Evolutionary conservation across 805 yeast species (phyloP).

Genomic region (Candida anglica): DNA sequence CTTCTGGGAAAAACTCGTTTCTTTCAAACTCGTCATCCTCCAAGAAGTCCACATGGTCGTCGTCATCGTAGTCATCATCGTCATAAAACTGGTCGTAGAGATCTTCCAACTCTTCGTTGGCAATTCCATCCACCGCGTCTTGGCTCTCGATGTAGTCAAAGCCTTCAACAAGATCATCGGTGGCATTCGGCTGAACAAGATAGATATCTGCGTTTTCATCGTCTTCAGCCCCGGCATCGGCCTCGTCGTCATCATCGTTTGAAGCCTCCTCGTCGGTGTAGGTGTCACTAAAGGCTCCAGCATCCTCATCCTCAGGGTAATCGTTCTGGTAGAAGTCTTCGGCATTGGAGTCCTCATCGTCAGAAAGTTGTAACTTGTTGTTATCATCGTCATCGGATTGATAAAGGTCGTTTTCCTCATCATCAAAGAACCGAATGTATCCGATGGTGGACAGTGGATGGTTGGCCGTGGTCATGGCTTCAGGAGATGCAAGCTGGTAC

Average conservation of each 20-base stretch:
- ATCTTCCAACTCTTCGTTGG: slow-evolving; percentile 15
- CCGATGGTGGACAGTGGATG: slow-evolving; percentile 48
- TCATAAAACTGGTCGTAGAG: slow-evolving; percentile 19
- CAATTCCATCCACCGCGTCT: slow-evolving; percentile 14
- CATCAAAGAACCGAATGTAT: slow-evolving; percentile 53
- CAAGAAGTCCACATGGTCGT: slow-evolving; percentile 20
- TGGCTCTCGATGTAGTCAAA: slow-evolving; percentile 4
- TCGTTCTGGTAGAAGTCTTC: slow-evolving; percentile 91
- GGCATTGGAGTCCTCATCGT: slow-evolving; percentile 84
- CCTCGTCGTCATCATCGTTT: slow-evolving; percentile 16
- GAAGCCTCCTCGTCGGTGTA: slow-evolving; percentile 12
- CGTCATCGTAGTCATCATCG: slow-evolving; percentile 28
- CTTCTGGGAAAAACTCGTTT: slow-evolving; percentile 53
- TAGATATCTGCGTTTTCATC: slow-evolving; percentile 25
- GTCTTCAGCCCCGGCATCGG: slow-evolving; percentile 14
- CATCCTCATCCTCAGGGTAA: slow-evolving; percentile 92
- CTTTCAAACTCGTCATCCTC: slow-evolving; percentile 18
- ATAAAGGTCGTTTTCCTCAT: slow-evolving; percentile 40
- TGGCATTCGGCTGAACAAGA: slow-evolving; percentile 4
- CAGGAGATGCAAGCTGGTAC: slow-evolving; percentile 39
- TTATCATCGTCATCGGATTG: slow-evolving; percentile 37
- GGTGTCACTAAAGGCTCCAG: slow-evolving; percentile 21
- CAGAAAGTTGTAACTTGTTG: slow-evolving; percentile 35
- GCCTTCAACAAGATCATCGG: slow-evolving; percentile 12
- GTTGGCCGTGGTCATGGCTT: slow-evolving; percentile 44